These are phyloP conservation scores for Blepharisma stoltei DNA, from an alignment of 73 alveolate genomes.

Conservation along the genomic window DNA sequence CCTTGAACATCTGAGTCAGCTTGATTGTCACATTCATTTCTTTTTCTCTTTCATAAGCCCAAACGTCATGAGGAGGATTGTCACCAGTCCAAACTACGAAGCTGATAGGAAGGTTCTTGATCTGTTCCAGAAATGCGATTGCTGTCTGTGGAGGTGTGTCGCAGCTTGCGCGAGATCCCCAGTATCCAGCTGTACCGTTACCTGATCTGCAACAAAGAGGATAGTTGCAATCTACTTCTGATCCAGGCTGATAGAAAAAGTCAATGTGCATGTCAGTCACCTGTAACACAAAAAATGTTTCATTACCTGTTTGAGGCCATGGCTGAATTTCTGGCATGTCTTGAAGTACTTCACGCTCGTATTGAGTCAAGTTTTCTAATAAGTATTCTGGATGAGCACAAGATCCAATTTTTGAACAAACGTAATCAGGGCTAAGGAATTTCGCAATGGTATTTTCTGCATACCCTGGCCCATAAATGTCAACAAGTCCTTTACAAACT, in stretches of 20 bases:
- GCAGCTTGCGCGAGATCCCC: background rate
- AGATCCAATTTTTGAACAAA: background rate
- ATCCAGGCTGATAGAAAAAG: background rate
- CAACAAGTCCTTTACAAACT: conserved; percentile 17
- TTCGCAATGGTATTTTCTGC: background rate
- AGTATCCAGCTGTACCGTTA: background rate
- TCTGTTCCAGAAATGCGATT: background rate
- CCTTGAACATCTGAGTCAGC: conserved; percentile 52
- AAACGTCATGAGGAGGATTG: background rate
- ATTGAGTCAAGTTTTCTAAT: conserved; percentile 11
- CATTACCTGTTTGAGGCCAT: conserved; percentile 18
- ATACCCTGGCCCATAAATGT: background rate
- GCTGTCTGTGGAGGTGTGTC: background rate
- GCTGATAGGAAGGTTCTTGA: background rate
- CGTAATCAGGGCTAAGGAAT: background rate
- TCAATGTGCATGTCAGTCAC: conserved; percentile 12
- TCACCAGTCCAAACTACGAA: conserved; percentile 25
- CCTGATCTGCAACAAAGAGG: conserved; percentile 4
- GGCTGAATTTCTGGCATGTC: background rate
- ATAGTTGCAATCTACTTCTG: background rate
- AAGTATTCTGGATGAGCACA: conserved; percentile 17
- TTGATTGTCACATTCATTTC: too few species aligned
- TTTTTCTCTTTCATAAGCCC: background rate
- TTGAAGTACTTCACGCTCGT: conserved; percentile 3
- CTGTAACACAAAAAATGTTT: conserved; percentile 42